Evolutionary conservation across 1,284 basidiomycete species (phyloP).

Genomic region (Ceratobasidium sp.): DNA sequence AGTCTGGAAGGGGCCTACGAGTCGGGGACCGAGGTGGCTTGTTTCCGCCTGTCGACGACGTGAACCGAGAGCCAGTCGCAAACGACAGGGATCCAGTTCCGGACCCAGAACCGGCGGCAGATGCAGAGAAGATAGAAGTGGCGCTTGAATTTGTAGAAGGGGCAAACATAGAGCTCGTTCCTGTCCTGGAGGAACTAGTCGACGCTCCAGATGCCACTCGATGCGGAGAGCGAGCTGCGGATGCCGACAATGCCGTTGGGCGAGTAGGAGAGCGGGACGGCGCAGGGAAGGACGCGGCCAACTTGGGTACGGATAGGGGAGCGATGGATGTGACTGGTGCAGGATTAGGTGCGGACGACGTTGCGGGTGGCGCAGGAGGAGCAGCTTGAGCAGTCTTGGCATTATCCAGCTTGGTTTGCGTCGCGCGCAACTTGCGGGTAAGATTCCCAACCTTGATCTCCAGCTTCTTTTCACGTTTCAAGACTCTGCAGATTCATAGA

Average conservation of each 20-base stretch:
- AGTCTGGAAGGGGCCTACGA: constrained; percentile 22
- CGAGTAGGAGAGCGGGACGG: constrained; percentile 13
- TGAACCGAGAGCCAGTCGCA: constrained; percentile 7
- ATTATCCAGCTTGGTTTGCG: constrained; percentile 37
- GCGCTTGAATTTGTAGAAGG: constrained; percentile 12
- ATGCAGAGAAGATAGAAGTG: constrained; percentile 25
- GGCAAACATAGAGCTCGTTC: constrained; percentile 10
- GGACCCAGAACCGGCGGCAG: not conserved
- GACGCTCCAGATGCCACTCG: not conserved
- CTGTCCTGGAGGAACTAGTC: not conserved
- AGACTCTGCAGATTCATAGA: constrained; percentile 22
- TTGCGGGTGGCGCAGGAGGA: not conserved
- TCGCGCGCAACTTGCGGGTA: constrained; percentile 43
- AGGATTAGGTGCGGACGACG: not conserved
- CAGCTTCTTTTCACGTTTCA: constrained; percentile 47
- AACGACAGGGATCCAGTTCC: constrained; percentile 16
- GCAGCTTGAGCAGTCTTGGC: constrained; percentile 30
- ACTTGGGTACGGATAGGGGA: not conserved
- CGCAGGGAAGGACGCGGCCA: not conserved
- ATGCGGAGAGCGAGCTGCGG: constrained; percentile 6
- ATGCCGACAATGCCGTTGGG: not conserved
- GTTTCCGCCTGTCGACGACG: not conserved
- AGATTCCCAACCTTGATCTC: constrained; percentile 47
- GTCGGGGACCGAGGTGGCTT: constrained; percentile 24
- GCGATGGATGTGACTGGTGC: not conserved